Base-by-base conservation (phyloP, 2,329 filamentous ascomycete species). In the Beauveria australis region DNA sequence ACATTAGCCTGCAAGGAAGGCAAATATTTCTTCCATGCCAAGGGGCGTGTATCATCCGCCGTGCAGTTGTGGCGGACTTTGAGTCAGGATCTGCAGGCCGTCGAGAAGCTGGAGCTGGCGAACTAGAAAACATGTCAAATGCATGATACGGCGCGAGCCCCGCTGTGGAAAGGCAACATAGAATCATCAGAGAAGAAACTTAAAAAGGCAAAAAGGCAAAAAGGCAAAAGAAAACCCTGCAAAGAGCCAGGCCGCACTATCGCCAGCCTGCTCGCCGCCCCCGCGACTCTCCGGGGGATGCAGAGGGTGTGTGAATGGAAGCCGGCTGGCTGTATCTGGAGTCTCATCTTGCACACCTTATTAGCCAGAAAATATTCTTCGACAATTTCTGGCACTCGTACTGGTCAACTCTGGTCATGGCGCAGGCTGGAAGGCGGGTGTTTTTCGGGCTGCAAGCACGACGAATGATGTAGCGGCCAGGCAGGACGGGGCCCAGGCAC, bases 61-160 rank as follows among this genome's bases (percentile, higher is more conserved):
- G 47, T 59, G 22, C 57, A 53, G 49, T 59, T 59, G 57, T 59
- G 57, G 57, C 57, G 49, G 57, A 19, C 49, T 18, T 59, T 53
- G 57, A 59, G 57, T 53, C 57, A 59, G 57, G 57, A 59, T 59
- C 57, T 59, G 57, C 57, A 47, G 57, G 41, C 26, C 18, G 57
- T 24, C 26, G 26, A 46, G 48, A 30, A 49, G 24, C 47, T 46
- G 56, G 26, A 43, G 57, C 57, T 40, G 48, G 48, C 16, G 19
- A 59, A 53, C 57, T 53, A 59, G 53, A 47, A 47, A 52, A 44
- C 56, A 53, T 52, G 24, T 46, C 48, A 41, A 59, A 59, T 53
- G 56, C 48, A 53, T 53, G 26, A 44, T 53, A 48, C 56, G 37
- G 33, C 14, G 33, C 18, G 40, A 33, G 46, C 56, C 56, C 56